phyloP scores from a whole-genome alignment of 2,329 filamentous ascomycete genomes.

The Ophiostoma angusticollis region DNA sequence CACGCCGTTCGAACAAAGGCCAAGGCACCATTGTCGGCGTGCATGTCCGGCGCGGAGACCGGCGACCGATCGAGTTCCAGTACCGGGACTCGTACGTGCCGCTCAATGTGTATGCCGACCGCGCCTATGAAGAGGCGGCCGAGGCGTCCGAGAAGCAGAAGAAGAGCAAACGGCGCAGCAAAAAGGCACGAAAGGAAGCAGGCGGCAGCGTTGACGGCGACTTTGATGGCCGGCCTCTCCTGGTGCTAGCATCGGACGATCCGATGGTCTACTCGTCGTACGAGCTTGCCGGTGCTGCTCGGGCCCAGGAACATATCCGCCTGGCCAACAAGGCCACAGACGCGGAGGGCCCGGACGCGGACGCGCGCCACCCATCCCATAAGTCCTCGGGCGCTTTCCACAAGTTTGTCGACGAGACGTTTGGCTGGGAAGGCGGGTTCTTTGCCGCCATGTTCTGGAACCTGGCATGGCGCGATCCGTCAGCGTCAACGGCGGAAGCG shows the following conservation, averaged over 20 bases:
- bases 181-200: background rate
- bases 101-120: slow-evolving; percentile 50
- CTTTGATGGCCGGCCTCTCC: no score
- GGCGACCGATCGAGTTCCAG: slow-evolving; percentile 63
- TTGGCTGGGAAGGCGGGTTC: slow-evolving; percentile 84
- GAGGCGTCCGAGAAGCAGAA: slow-evolving; percentile 19
- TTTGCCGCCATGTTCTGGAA: slow-evolving; percentile 72
- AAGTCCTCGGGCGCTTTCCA: slow-evolving; percentile 40
- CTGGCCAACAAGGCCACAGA: slow-evolving; percentile 59
- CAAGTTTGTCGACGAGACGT: slow-evolving; percentile 60
- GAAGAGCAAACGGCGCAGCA: background rate
- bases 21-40: slow-evolving; percentile 50
- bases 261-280: slow-evolving; percentile 56
- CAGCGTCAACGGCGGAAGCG: slow-evolving; percentile 18
- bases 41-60: slow-evolving; percentile 70
- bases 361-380: background rate
- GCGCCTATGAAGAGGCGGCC: slow-evolving; percentile 40
- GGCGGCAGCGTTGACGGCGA: background rate
- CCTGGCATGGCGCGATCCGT: slow-evolving; percentile 42
- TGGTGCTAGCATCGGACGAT: slow-evolving; percentile 68
- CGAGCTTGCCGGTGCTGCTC: slow-evolving; percentile 43
- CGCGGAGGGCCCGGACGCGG: slow-evolving; percentile 19
- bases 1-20: no score
- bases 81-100: slow-evolving; percentile 71
- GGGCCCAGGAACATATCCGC: slow-evolving; percentile 64